Percentiles rank a stretch among this genome's conserved stretches.
Conservation (phyloP, 2,329 filamentous ascomycete species). For the Hymenoscyphus occultus region DNA sequence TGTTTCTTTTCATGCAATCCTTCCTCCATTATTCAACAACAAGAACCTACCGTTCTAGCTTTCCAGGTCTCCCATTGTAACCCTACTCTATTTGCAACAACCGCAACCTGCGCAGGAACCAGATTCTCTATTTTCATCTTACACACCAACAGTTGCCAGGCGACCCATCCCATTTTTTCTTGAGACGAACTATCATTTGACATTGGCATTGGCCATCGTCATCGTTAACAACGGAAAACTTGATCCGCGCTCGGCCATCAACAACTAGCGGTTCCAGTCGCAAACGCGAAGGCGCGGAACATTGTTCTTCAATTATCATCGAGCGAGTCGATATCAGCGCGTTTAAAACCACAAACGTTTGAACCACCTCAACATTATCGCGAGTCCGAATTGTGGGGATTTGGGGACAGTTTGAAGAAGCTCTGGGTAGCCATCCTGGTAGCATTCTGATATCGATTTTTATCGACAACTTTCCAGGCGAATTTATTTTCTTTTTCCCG, state of each 20-base stretch:
- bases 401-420: neutral
- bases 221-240: neutral
- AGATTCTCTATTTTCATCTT: neutral
- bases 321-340: constrained; percentile 14
- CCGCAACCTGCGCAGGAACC: neutral
- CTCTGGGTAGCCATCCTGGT: constrained; percentile 13
- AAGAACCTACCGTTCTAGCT: neutral
- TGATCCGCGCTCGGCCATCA: constrained; percentile 21
- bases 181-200: neutral
- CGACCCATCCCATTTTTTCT: neutral
- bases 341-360: constrained; percentile 27
- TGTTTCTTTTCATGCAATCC: neutral
- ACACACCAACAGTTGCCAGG: neutral
- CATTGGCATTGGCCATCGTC: neutral
- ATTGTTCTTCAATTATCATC: constrained; percentile 1
- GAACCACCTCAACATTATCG: constrained; percentile 18
- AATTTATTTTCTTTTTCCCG: neutral
- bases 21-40: neutral
- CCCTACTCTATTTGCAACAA: neutral
- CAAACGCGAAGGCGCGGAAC: constrained; percentile 17
- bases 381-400: constrained; percentile 16
- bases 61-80: neutral
- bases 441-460: constrained; percentile 10
- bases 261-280: constrained; percentile 25
- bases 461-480: neutral